phyloP scores from a whole-genome alignment of 345 rosid species.

The Camelina laxa region DNA sequence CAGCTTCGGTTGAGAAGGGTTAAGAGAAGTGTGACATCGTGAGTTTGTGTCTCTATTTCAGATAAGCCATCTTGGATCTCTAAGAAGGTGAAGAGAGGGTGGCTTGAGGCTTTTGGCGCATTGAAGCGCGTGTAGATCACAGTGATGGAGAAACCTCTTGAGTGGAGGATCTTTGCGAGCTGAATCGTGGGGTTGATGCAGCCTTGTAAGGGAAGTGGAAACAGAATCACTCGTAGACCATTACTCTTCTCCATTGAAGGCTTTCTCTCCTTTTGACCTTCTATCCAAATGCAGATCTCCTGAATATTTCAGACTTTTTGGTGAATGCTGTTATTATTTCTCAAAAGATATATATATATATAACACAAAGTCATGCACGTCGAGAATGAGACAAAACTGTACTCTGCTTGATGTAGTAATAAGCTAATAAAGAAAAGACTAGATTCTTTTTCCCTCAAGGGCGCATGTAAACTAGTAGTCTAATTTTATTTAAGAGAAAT shows the following conservation, averaged over 20 bases:
- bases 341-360: not conserved
- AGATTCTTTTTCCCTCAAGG: conserved; percentile 4
- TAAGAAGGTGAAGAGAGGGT: conserved; percentile 44
- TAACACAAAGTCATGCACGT: not conserved
- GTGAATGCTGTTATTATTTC: not conserved
- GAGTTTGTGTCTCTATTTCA: conserved; percentile 37
- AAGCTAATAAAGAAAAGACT: conserved; percentile 23
- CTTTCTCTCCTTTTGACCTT: conserved; percentile 2
- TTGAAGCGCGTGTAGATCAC: conserved; percentile 51
- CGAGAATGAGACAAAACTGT: conserved; percentile 22
- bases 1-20: conserved; percentile 29
- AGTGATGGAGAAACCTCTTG: conserved; percentile 58
- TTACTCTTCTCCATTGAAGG: conserved; percentile 34
- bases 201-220: conserved; percentile 67
- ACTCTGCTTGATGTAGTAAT: not conserved
- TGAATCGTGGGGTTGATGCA: conserved; percentile 69
- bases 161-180: conserved; percentile 62
- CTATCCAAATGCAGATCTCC: not conserved
- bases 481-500: not conserved
- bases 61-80: conserved; percentile 42
- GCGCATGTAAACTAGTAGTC: not conserved
- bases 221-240: conserved; percentile 47
- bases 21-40: not conserved
- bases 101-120: conserved; percentile 38
- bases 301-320: not conserved